Conservation (phyloP, 1,284 basidiomycete species). For the Trichosporon sp. region DNA sequence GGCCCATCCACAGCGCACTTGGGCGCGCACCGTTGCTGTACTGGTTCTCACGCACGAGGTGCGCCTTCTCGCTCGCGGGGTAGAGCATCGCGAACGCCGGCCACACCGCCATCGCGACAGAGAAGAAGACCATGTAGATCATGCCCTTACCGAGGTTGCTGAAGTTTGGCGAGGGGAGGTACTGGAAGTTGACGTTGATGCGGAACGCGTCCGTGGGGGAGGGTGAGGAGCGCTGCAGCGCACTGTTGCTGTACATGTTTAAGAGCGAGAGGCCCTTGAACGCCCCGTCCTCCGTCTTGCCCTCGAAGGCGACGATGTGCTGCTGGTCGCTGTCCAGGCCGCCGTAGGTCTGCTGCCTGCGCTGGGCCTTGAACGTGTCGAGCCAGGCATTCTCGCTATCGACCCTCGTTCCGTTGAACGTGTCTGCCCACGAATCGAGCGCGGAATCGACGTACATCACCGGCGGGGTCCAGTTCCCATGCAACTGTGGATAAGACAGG, state of each 20-base stretch:
- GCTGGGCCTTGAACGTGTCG: neutral
- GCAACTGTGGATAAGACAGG: conserved; percentile 34
- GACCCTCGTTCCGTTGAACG: neutral
- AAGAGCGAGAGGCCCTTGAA: conserved; percentile 64
- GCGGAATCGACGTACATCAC: neutral
- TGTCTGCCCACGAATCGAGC: neutral
- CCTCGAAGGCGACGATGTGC: conserved; percentile 58
- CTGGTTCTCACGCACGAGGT: conserved; percentile 70
- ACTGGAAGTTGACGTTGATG: conserved; percentile 65
- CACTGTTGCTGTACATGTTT: conserved; percentile 68
- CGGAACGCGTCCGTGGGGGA: conserved; percentile 60
- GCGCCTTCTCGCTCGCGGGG: conserved; percentile 65
- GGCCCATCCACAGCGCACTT: conserved; percentile 74
- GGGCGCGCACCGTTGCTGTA: conserved; percentile 69
- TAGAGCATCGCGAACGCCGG: conserved; percentile 79
- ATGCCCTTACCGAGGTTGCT: conserved; percentile 38
- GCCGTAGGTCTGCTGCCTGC: neutral
- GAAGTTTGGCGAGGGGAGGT: conserved; percentile 38
- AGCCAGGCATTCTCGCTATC: neutral
- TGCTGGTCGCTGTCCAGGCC: conserved; percentile 19
- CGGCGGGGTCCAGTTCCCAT: conserved; percentile 26
- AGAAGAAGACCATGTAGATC: conserved; percentile 45
- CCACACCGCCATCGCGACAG: conserved; percentile 63
- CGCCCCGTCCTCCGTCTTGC: conserved; percentile 56
- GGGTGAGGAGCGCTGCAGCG: conserved; percentile 64